Evolutionary conservation across 176 grass and related monocot genomes (phyloP).

Genomic region (Carex littledalei): DNA sequence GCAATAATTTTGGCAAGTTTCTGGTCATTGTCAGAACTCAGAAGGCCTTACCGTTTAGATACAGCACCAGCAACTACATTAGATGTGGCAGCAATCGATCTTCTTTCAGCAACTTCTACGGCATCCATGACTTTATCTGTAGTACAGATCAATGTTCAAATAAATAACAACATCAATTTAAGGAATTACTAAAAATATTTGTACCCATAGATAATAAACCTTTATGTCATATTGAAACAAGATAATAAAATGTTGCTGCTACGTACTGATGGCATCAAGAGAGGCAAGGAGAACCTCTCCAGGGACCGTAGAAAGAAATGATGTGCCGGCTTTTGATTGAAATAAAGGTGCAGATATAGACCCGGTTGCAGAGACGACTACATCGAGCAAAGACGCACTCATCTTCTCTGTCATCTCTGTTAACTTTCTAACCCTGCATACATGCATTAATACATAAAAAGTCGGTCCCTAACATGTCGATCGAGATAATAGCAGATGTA

Average conservation of each 20-base stretch:
- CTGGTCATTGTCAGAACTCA: background rate
- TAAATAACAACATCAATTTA: background rate
- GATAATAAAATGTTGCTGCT: background rate
- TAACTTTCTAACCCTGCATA: slow-evolving; percentile 66
- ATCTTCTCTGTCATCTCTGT: slow-evolving; percentile 95
- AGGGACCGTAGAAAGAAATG: slow-evolving; percentile 44
- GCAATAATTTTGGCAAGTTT: background rate
- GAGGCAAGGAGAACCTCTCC: slow-evolving; percentile 81
- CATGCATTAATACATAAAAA: background rate
- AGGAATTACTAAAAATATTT: background rate
- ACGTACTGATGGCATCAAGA: slow-evolving; percentile 79
- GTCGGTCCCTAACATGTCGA: background rate
- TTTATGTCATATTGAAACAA: background rate
- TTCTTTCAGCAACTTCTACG: slow-evolving; percentile 72
- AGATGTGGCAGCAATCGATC: slow-evolving; percentile 59
- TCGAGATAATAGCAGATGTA: background rate
- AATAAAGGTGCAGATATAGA: slow-evolving; percentile 61
- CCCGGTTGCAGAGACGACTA: slow-evolving; percentile 54
- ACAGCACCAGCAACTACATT: slow-evolving; percentile 61
- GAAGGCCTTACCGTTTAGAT: slow-evolving; percentile 33
- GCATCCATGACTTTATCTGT: slow-evolving; percentile 89
- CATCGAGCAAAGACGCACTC: slow-evolving; percentile 71
- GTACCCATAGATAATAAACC: background rate
- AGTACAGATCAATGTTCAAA: background rate
- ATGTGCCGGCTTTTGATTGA: slow-evolving; percentile 58